These are phyloP conservation scores for Rhizoclosmatium sp. DNA, from an alignment of 192 early-diverging fungal species.

Conservation along the genomic window DNA sequence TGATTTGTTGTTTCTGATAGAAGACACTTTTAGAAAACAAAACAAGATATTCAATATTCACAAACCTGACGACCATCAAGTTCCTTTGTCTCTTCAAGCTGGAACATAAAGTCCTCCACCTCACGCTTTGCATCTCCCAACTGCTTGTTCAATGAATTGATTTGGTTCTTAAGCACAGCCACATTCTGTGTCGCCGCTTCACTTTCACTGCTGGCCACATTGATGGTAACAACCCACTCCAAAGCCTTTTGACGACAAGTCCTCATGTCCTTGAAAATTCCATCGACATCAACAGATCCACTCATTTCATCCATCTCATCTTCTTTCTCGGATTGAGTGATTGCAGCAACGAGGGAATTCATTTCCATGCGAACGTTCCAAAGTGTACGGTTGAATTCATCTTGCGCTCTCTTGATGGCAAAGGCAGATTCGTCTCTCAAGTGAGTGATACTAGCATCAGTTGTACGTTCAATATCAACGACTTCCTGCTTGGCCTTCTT, in stretches of 20 bases:
- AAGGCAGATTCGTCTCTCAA: constrained; percentile 28
- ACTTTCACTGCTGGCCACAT: constrained; percentile 20
- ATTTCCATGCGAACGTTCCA: constrained; percentile 29
- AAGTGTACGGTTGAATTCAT: constrained; percentile 25
- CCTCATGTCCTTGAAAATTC: constrained; percentile 24
- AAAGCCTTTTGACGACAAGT: constrained; percentile 24
- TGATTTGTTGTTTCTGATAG: constrained; percentile 36
- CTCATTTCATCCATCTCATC: constrained; percentile 9
- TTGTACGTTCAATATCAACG: constrained; percentile 31
- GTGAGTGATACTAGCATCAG: constrained; percentile 37
- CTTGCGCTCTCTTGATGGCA: constrained; percentile 27
- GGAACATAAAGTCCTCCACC: background rate
- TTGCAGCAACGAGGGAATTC: constrained; percentile 17
- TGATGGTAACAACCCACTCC: constrained; percentile 31
- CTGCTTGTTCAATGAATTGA: constrained; percentile 24
- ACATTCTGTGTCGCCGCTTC: constrained; percentile 19
- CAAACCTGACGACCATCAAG: constrained; percentile 21
- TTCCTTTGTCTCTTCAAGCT: constrained; percentile 23
- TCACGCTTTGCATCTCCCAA: constrained; percentile 21
- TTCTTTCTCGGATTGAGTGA: constrained; percentile 24
- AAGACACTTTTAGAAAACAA: background rate
- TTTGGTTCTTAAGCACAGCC: constrained; percentile 19
- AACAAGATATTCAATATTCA: background rate
- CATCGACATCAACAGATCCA: constrained; percentile 17
- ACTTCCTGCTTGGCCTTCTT: constrained; percentile 37